Evolutionary conservation across 208 protist species (phyloP), one percentile per base, ranked within the genome.

Genomic region (Wallacemonas sp.): DNA sequence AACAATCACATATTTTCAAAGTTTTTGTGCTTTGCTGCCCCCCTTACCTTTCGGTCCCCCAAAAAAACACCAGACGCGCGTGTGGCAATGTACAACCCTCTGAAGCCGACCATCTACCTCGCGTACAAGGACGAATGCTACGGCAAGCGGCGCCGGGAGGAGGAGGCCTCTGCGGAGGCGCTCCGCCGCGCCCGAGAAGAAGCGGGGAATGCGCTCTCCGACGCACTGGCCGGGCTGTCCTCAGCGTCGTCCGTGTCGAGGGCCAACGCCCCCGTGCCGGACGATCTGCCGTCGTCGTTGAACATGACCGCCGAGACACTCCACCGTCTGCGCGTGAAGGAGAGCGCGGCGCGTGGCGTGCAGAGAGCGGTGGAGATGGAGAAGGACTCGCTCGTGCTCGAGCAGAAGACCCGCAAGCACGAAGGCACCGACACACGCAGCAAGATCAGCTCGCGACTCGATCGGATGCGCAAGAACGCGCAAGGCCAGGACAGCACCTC

Each of bases 271-370:
- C 1, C 26, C 2, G 44, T 16, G 1, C 49, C 25, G 0, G 33
- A 0, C 3, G 70, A 39, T 0, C 38, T 68, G 2, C 39, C 69
- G 0, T 55, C 69, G 0, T 55, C 71, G 33, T 50, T 95, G 45
- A 72, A 71, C 25, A 57, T 91, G 4, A 82, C 81, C 23, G 87
- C 87, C 1, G 90, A 95, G 72, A 87, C 92, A 62, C 59, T 95
- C 14, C 86, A 92, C 64, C 76, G 70, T 22, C 72, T 70, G n/a
- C 86, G 90, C 11, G 71, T 95, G 18, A 77, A 77, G 28, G 78
- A 76, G 44, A 93, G 87, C 38, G 90, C 85, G 0, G 86, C 82
- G 23, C 48, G 90, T 25, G 90, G 90, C 29, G 80, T 95, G 22
- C 67, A 77, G 54, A 67, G 79, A 12, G 90, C 90, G 2, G 71